phyloP scores from a whole-genome alignment of 2,329 filamentous ascomycete genomes.

The Ascochyta pisi region DNA sequence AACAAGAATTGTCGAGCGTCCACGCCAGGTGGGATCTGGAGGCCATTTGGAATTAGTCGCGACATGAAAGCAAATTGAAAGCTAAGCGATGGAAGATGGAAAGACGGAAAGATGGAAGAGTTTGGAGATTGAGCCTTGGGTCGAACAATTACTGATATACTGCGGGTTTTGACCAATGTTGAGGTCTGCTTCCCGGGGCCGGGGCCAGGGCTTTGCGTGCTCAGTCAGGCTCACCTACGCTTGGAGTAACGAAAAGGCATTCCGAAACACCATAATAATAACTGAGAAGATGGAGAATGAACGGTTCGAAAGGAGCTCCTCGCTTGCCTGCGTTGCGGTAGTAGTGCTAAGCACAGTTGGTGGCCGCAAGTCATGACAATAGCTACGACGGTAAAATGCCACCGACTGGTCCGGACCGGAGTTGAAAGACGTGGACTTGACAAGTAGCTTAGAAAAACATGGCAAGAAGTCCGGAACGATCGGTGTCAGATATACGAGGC shows the following conservation, averaged over 20 bases:
- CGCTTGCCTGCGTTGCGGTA: background rate
- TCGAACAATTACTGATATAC: background rate
- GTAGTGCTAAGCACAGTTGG: background rate
- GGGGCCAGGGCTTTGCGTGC: background rate
- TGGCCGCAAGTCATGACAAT: background rate
- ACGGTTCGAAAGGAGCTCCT: background rate
- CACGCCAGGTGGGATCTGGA: slow-evolving; percentile 19
- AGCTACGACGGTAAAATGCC: background rate
- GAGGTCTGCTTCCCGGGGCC: background rate
- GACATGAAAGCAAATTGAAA: background rate
- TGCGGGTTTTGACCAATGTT: background rate
- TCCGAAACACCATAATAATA: background rate
- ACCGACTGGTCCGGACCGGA: background rate
- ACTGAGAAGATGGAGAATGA: background rate
- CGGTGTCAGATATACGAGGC: background rate
- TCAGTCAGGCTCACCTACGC: background rate
- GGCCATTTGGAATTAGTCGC: slow-evolving; percentile 1
- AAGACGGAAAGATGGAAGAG: background rate
- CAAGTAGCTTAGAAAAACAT: background rate
- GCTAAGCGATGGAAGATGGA: background rate
- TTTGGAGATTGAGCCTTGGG: background rate
- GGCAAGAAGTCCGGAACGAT: slow-evolving; percentile 1
- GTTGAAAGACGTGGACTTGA: background rate
- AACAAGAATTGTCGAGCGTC: slow-evolving; percentile 24
- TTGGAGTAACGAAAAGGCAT: background rate